phyloP scores from a whole-genome alignment of 169 alveolate genomes.

The Besnoitia besnoiti region DNA sequence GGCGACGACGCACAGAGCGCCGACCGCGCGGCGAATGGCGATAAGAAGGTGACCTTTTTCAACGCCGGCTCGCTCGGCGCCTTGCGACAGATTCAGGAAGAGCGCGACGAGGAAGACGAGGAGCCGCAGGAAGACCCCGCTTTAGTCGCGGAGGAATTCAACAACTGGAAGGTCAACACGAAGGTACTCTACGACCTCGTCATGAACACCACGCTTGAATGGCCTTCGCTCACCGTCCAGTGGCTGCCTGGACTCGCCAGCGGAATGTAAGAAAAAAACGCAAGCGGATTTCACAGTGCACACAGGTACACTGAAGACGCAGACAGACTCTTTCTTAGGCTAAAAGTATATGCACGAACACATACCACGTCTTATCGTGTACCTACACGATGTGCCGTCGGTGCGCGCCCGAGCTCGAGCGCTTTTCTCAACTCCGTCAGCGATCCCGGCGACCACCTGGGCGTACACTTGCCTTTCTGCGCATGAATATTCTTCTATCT shows the following conservation, averaged over 20 bases:
- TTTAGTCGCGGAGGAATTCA: constrained; percentile 46
- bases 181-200: constrained; percentile 94
- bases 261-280: background rate
- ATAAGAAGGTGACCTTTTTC: too few relatives aligned
- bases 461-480: too few relatives aligned
- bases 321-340: too few relatives aligned
- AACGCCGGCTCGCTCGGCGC: too few relatives aligned
- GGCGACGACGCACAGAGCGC: background rate
- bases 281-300: background rate
- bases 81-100: background rate
- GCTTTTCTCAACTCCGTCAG: background rate
- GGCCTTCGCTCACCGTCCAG: constrained; percentile 96
- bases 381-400: background rate
- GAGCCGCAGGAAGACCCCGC: background rate
- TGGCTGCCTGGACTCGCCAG: constrained; percentile 82
- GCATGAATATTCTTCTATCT: too few relatives aligned
- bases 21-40: too few relatives aligned
- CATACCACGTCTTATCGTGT: background rate
- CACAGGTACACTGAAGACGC: too few relatives aligned
- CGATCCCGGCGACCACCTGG: background rate
- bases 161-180: constrained; percentile 94
- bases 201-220: constrained; percentile 89
- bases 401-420: background rate
- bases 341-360: background rate
- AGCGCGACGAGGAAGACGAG: constrained; percentile 24